Evolutionary conservation across 345 rosid genomes (phyloP).

Genomic region (Erodium maritimum): DNA sequence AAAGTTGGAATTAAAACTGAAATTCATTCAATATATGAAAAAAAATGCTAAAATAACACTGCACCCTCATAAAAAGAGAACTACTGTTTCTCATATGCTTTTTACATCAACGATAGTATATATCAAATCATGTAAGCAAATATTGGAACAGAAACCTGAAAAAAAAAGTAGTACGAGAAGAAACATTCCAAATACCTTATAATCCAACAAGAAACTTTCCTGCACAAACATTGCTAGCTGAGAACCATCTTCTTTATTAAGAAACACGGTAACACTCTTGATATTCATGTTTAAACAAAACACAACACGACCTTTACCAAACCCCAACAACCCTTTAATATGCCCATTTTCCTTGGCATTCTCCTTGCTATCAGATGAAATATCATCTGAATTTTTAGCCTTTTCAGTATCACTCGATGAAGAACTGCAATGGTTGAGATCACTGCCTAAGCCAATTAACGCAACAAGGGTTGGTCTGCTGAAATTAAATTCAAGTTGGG

Average conservation of each 20-base stretch:
- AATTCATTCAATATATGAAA: not conserved
- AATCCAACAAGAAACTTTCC: slow-evolving; percentile 80
- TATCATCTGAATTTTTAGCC: slow-evolving; percentile 27
- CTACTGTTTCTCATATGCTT: too few relatives aligned
- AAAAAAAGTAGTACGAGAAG: too few relatives aligned
- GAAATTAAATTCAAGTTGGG: slow-evolving; percentile 88
- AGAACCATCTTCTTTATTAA: slow-evolving; percentile 91
- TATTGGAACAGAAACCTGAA: not conserved
- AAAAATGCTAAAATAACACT: not conserved
- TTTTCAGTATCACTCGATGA: slow-evolving; percentile 21
- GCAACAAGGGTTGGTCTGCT: slow-evolving; percentile 94
- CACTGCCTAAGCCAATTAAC: slow-evolving; percentile 84
- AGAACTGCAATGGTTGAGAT: slow-evolving; percentile 38
- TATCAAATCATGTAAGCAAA: not conserved
- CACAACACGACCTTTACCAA: slow-evolving; percentile 87
- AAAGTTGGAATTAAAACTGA: too few relatives aligned
- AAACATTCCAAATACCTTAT: slow-evolving; percentile 41
- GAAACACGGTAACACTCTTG: slow-evolving; percentile 78
- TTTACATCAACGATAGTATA: not conserved
- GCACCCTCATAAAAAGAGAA: not conserved
- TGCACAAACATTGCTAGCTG: slow-evolving; percentile 95
- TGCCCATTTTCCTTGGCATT: slow-evolving; percentile 58
- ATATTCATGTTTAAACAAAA: slow-evolving; percentile 80
- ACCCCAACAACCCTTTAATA: slow-evolving; percentile 82
- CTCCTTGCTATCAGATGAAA: slow-evolving; percentile 38